phyloP scores from a whole-genome alignment of 257 asterid genomes.

The Penstemon newberryi region DNA sequence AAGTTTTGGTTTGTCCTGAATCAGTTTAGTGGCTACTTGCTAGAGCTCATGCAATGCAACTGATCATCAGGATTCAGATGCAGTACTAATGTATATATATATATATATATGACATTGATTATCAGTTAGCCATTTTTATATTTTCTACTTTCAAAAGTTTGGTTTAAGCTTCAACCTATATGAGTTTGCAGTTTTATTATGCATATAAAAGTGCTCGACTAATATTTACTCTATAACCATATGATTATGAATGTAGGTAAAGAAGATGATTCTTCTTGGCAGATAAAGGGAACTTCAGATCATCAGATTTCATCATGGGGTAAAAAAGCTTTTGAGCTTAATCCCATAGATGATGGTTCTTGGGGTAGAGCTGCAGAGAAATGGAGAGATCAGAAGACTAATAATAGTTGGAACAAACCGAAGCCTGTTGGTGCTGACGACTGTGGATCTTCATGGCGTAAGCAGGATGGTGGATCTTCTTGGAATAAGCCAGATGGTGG shows the following conservation, averaged over 20 bases:
- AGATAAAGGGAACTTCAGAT: conserved; percentile 40
- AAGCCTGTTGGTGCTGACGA: conserved; percentile 36
- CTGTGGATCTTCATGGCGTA: conserved; percentile 45
- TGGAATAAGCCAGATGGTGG: conserved; percentile 40
- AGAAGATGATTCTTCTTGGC: conserved; percentile 70
- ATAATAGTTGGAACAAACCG: conserved; percentile 37
- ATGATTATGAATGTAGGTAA: conserved; percentile 25
- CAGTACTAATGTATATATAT: not conserved
- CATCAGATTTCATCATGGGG: conserved; percentile 72
- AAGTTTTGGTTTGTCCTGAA: not conserved
- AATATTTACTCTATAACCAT: conserved; percentile 8
- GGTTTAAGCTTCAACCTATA: conserved; percentile 10
- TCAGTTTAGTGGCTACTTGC: conserved; percentile 4
- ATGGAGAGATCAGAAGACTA: conserved; percentile 29
- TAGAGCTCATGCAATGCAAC: too few species aligned
- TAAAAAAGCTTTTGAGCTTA: conserved; percentile 49
- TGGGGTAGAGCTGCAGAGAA: conserved; percentile 60
- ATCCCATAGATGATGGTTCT: conserved; percentile 35
- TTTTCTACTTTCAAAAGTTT: not conserved
- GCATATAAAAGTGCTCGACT: not conserved
- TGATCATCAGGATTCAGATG: too few species aligned
- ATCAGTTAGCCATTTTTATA: not conserved
- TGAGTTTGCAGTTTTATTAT: not conserved
- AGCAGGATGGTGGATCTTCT: conserved; percentile 39
- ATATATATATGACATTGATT: too few species aligned